Base-by-base conservation (phyloP, 129 eudicot genomes). In the Ambrosia trifida region DNA sequence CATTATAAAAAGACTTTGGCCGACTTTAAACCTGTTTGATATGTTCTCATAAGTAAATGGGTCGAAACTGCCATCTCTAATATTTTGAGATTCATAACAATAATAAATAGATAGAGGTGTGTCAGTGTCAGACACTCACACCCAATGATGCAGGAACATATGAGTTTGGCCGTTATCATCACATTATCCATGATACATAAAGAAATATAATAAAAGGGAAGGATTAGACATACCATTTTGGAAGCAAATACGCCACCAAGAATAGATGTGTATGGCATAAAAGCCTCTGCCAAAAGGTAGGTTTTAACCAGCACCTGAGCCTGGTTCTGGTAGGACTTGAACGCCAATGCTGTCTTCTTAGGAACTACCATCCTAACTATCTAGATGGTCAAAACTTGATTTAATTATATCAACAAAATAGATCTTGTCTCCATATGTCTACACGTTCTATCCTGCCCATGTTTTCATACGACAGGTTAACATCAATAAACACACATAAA, bases 161-260 rank as follows among this genome's bases (percentile, higher is more conserved):
- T 10, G 35, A 40, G 28, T 31, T 41, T 57, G 11, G 44, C 28
- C 12, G 40, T 45, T 24, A 19, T 30, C n/a, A 13, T 52, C 41
- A 69, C 45, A 13, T 76, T 65, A 70, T 56, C 30, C 18, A 60
- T 12, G 9, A 28, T 60, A 51, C 67, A 11, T 61, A 30, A 64
- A 24, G 38, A 60, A 63, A 69, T 68, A 67, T 18, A 58, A 54
- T 44, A 57, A 63, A 45, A 18, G n/a, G 59, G 47, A 60, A 35
- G 44, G 52, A 62, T 19, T 50, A 57, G 20, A 32, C 66, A 52
- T 83, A 87, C 98, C 95, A 86, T 73, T 84, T 94, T 94, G 86
- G 96, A 85, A 38, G 89, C 92, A 45, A 90, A 81, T 66, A 94
- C 68, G 64, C 96, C 97, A 58, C 88, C 82, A 74, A 94, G 78